These are phyloP conservation scores for Acanthamoeba royreba DNA, from an alignment of 208 protist genomes.

Conservation along the genomic window DNA sequence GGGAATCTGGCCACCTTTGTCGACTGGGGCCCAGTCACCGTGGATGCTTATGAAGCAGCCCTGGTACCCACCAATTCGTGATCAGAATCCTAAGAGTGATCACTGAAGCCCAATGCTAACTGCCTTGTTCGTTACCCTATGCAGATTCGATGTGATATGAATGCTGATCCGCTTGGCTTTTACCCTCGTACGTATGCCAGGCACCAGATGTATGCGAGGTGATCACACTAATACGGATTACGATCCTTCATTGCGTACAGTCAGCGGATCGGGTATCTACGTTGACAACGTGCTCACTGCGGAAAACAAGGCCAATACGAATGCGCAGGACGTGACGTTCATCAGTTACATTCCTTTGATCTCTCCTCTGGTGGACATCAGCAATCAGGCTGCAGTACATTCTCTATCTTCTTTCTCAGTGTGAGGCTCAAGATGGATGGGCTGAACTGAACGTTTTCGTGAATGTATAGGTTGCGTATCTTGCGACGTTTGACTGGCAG, in stretches of 20 bases:
- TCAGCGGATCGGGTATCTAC: slow-evolving; percentile 50
- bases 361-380: slow-evolving; percentile 54
- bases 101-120: not conserved
- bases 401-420: not conserved
- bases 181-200: slow-evolving; percentile 14
- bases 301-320: slow-evolving; percentile 60
- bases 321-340: slow-evolving; percentile 45
- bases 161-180: slow-evolving; percentile 35
- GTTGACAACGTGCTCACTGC: slow-evolving; percentile 54
- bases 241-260: not conserved
- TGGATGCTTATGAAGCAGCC: slow-evolving; percentile 51
- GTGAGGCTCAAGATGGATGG: not conserved
- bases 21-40: slow-evolving; percentile 35
- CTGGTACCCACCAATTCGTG: not conserved
- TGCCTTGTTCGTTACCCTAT: not conserved
- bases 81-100: not conserved
- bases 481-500: slow-evolving; percentile 40
- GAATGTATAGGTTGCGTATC: not conserved
- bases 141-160: slow-evolving; percentile 21
- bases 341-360: slow-evolving; percentile 53
- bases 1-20: not conserved
- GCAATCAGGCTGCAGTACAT: slow-evolving; percentile 34
- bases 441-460: not conserved
- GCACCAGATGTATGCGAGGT: too few species aligned
- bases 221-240: too few species aligned